phyloP scores from a whole-genome alignment of 2,329 filamentous ascomycete genomes.

The Alternaria viburni region DNA sequence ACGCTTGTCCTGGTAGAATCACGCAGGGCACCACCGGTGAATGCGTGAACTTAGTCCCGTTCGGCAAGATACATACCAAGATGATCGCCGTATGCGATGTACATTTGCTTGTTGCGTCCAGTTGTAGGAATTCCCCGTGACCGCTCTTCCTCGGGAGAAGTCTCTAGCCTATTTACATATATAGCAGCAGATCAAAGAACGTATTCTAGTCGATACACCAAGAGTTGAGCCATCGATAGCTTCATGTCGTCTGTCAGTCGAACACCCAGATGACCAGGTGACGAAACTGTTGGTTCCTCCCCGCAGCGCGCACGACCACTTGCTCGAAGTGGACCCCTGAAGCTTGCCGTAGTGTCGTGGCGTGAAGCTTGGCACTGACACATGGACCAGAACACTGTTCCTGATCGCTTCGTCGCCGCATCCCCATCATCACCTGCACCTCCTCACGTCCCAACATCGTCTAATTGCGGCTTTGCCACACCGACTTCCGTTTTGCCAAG shows the following conservation, averaged over 20 bases:
- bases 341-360: neutral
- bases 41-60: neutral
- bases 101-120: neutral
- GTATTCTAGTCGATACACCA: neutral
- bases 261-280: neutral
- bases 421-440: constrained; percentile 1
- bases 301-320: constrained; percentile 8
- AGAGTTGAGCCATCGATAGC: neutral
- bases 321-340: constrained; percentile 2
- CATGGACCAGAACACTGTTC: constrained; percentile 1
- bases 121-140: neutral
- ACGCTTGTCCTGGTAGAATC: neutral
- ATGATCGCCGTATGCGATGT: neutral
- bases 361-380: constrained; percentile 16
- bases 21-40: neutral
- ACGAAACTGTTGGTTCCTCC: constrained; percentile 1
- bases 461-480: constrained; percentile 3
- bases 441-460: neutral
- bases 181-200: neutral
- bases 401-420: constrained; percentile 3
- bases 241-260: neutral
- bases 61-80: neutral
- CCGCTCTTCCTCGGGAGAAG: neutral
- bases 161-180: neutral
- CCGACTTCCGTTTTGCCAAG: neutral